Base-by-base conservation (phyloP, 1,284 basidiomycete genomes). In the Trichosporon sp. region DNA sequence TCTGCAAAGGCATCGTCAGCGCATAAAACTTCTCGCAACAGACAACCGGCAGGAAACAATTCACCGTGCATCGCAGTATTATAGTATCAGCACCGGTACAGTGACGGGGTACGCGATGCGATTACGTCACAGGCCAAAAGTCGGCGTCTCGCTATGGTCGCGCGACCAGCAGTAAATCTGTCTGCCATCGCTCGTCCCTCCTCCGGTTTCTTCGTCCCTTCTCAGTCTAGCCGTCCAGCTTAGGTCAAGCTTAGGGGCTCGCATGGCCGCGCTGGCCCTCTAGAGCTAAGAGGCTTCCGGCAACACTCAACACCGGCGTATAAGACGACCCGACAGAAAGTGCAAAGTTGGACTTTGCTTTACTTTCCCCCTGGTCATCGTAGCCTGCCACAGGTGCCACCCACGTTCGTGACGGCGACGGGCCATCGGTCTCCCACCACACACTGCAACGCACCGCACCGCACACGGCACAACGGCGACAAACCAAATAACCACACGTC, bases 131-230 rank as follows among this genome's bases (percentile, higher is more conserved):
- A 40, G 21, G 51, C 51, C 8, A 54, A 46, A 46, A 46, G 43
- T 26, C 51, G 51, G 51, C 51, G 51, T 21, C 51, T 54, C 51
- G 51, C 51, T 54, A 54, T 54, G 51, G 51, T 54, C 51, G 51
- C 51, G 51, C 51, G 51, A 54, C 51, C 51, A 54, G 19, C 51
- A 54, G 4, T 10, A n/a, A 54, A 26, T 54, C 6, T 26, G 19
- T 6, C 6, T 26, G 19, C 6, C 51, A 7, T 54, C n/a, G 19
- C 51, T 26, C 21, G n/a, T 26, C n/a, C 51, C 51, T 16, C n/a
- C 19, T 7, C 48, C 48, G 48, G 51, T 6, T 10, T 16, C 14
- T 19, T 21, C 6, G 14, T 51, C 51, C 51, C 51, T 54, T 19
- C 51, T 54, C 19, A 16, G 51, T 54, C 51, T 54, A 26, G 26